Evolutionary conservation across 805 yeast genomes (phyloP), one percentile per base, ranked within the genome.

Genomic region (Priceomyces haplophilus): DNA sequence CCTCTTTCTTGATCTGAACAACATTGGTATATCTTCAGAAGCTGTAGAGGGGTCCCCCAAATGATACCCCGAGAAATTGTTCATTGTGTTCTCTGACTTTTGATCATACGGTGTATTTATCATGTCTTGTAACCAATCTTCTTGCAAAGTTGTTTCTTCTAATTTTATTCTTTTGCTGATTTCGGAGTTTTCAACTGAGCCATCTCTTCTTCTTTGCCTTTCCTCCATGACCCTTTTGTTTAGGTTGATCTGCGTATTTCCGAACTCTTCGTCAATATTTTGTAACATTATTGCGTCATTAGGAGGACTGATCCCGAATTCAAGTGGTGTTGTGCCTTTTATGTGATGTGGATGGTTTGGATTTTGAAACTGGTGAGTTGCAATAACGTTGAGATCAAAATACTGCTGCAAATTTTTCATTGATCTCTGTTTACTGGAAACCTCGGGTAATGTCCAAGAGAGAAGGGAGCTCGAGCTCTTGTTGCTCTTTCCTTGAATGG

Each of bases 111-210:
- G 86, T 1, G 86, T 78, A 42, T 72, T 79, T 38, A 85, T 78
- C 51, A 85, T 83, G 48, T 83, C 88, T 24, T 79, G 73, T 12
- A 85, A 64, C 90, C 91, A 83, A 45, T 79, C 83, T 7, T 65
- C 45, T 21, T 41, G 37, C 12, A 25, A 17, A 23, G 33, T 32
- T 15, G 40, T 18, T 16, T 45, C 45, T 15, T 41, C 43, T 10
- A 30, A 16, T 19, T 43, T 40, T 11, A 19, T 17, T 18, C 41
- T 34, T 37, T 46, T 40, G 5, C 35, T 13, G 33, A 18, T 27
- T 25, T 12, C 29, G 11, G 36, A 19, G 5, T 40, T 39, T 20
- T 19, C 18, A 3, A 13, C 17, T 11, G n/a, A 12, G n/a, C n/a
- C n/a, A 16, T 21, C 24, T 19, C 20, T 44, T 33, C 37, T 40